These are phyloP conservation scores for button mushroom (Agaricus bisporus) DNA, from an alignment of 768 basidiomycete genomes.

Conservation along the genomic window DNA sequence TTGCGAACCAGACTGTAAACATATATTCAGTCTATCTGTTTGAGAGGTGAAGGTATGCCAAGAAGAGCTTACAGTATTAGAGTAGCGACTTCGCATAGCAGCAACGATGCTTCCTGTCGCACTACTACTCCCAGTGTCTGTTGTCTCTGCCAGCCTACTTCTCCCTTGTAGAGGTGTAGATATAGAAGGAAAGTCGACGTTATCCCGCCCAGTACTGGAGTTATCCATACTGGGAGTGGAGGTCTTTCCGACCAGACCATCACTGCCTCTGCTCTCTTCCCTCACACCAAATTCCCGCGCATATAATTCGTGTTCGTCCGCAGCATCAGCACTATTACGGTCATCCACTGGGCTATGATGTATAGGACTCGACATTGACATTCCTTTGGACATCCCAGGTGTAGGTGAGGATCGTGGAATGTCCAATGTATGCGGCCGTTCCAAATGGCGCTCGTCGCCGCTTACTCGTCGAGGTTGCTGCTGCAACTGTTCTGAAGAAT, in stretches of 20 bases:
- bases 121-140: slow-evolving; percentile 49
- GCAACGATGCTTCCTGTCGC: slow-evolving; percentile 54
- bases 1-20: slow-evolving; percentile 37
- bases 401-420: background rate
- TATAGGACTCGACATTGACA: background rate
- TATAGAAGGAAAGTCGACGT: slow-evolving; percentile 17
- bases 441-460: background rate
- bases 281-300: background rate
- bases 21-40: background rate
- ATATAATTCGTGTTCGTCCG: background rate
- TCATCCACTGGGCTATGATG: background rate
- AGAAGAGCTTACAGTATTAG: slow-evolving; percentile 38
- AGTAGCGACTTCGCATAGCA: slow-evolving; percentile 61
- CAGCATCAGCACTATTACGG: background rate
- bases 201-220: slow-evolving; percentile 5
- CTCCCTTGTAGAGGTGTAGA: slow-evolving; percentile 23
- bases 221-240: background rate
- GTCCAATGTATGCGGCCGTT: background rate
- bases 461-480: background rate
- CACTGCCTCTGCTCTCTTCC: background rate
- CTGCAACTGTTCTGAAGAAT: background rate
- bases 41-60: background rate
- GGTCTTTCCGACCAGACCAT: background rate
- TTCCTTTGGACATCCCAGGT: background rate
- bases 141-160: slow-evolving; percentile 36